phyloP scores from a whole-genome alignment of 768 basidiomycete genomes.

The Boletus subcaerulescens region DNA sequence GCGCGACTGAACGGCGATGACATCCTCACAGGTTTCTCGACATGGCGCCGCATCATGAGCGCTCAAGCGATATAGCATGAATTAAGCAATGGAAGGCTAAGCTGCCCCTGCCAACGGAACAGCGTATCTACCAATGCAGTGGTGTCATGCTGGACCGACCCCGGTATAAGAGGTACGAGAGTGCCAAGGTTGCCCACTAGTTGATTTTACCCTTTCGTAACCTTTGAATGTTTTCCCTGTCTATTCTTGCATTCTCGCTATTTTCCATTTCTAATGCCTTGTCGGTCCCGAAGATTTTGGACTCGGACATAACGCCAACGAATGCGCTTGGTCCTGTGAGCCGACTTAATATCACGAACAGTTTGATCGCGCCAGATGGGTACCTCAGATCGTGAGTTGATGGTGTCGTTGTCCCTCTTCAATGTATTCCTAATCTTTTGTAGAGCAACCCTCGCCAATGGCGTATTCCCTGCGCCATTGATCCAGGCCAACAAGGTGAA shows the following conservation, averaged over 20 bases:
- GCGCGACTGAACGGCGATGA: not conserved
- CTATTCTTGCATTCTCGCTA: conserved; percentile 8
- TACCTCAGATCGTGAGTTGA: conserved; percentile 37
- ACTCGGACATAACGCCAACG: not conserved
- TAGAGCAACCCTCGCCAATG: conserved; percentile 44
- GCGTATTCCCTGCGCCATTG: conserved; percentile 46
- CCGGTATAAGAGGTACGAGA: not conserved
- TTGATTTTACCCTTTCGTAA: not conserved
- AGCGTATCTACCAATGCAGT: not conserved
- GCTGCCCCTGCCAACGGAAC: not conserved
- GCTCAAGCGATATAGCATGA: not conserved
- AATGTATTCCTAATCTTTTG: not conserved
- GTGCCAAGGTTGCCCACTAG: too few species aligned
- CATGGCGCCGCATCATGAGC: not conserved
- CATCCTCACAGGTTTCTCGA: not conserved
- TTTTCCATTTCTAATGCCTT: conserved; percentile 3
- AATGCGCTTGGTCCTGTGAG: conserved; percentile 18
- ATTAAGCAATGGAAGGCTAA: not conserved
- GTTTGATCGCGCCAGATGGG: conserved; percentile 46
- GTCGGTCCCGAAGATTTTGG: not conserved
- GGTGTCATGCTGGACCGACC: not conserved
- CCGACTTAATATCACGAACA: conserved; percentile 37
- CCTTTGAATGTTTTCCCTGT: conserved; percentile 2
- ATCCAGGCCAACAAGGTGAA: conserved; percentile 38
- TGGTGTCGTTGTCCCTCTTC: not conserved